Percentiles rank a stretch among this genome's conserved stretches.
These are phyloP conservation scores for Triticum dicoccoides DNA, from an alignment of 176 grass and related monocot genomes.

Conservation along the genomic window DNA sequence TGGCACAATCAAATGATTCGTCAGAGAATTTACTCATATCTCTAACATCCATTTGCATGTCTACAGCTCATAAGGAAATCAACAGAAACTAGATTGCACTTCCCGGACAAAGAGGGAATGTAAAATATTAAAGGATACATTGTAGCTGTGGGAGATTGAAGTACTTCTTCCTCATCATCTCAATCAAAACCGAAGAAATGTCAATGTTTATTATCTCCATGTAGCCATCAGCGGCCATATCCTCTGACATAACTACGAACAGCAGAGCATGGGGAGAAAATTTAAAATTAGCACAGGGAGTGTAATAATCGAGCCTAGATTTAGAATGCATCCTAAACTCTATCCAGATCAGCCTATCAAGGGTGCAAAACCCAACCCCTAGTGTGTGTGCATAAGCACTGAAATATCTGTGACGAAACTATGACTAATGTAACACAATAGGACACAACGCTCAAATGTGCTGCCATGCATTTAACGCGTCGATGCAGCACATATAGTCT, in stretches of 20 bases:
- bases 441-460: background rate
- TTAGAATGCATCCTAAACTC: background rate
- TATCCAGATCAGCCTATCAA: background rate
- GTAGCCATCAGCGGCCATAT: conserved; percentile 92
- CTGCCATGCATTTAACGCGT: background rate
- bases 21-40: conserved; percentile 84
- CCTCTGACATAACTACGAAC: conserved; percentile 89
- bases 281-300: conserved; percentile 6
- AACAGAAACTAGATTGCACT: background rate
- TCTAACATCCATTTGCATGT: conserved; percentile 97
- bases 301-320: background rate
- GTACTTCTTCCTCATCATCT: conserved; percentile 94
- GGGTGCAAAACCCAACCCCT: background rate
- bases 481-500: background rate
- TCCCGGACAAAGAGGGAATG: background rate
- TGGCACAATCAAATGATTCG: conserved; percentile 92
- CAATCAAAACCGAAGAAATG: conserved; percentile 84
- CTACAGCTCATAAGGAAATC: conserved; percentile 52
- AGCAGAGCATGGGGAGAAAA: conserved; percentile 9
- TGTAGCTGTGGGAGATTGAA: conserved; percentile 61
- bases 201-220: conserved; percentile 88
- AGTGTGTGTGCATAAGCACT: background rate
- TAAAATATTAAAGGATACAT: conserved; percentile 65
- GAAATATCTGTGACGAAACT: background rate
- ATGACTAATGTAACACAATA: background rate